Percentiles rank a stretch among this genome's conserved stretches.
phyloP scores from a whole-genome alignment of 202 grass and related monocot species.

The Panicum hallii region DNA sequence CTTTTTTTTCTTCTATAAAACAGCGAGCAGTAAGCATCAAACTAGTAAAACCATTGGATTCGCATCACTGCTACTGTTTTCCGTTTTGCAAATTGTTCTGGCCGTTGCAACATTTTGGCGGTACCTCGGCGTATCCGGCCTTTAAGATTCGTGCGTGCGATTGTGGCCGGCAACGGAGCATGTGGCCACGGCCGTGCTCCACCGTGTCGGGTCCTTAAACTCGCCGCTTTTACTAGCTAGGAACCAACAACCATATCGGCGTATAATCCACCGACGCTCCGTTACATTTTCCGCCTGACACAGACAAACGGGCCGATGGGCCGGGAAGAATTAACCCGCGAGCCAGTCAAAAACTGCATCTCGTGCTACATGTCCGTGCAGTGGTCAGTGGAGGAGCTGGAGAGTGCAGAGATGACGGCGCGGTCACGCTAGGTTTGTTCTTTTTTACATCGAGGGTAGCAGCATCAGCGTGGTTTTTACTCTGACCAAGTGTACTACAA shows the following conservation, averaged over 20 bases:
- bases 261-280: conserved; percentile 15
- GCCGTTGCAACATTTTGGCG: conserved; percentile 40
- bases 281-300: neutral
- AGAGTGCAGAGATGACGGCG: neutral
- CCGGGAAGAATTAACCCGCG: neutral
- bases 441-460: neutral
- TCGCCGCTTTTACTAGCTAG: conserved; percentile 24
- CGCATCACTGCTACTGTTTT: neutral
- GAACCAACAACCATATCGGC: neutral
- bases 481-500: neutral
- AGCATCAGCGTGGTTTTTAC: neutral
- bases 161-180: conserved; percentile 30
- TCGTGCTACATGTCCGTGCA: neutral
- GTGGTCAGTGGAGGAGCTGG: neutral
- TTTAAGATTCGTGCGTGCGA: conserved; percentile 36
- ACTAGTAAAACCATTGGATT: neutral
- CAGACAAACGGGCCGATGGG: neutral
- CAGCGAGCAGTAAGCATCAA: neutral
- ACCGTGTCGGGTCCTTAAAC: neutral
- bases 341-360: neutral
- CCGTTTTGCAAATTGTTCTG: conserved; percentile 8
- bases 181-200: conserved; percentile 25
- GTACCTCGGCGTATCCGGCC: neutral
- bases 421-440: neutral
- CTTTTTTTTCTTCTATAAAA: no score